phyloP scores from a whole-genome alignment of 1,284 basidiomycete species.

The Jaminaea rosea region DNA sequence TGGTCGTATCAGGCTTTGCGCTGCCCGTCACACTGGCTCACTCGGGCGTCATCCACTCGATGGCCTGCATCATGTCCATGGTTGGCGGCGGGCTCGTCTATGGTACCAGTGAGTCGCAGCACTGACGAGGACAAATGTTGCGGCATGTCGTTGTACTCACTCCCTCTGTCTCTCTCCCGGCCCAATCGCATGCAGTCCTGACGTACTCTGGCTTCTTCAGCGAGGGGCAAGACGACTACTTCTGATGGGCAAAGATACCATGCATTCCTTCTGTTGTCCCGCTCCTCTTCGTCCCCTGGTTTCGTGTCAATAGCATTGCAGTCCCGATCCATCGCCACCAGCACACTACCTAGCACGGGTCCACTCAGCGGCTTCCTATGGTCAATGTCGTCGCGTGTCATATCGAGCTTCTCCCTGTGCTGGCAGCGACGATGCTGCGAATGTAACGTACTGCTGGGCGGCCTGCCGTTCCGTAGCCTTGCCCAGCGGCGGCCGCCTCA shows the following conservation, averaged over 20 bases:
- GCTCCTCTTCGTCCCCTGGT: neutral
- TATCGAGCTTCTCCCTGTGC: too few species aligned
- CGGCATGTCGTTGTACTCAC: neutral
- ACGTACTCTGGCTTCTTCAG: constrained; percentile 40
- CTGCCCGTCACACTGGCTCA: constrained; percentile 86
- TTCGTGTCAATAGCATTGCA: too few species aligned
- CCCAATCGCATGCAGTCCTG: constrained; percentile 12
- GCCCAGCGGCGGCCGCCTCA: too few species aligned
- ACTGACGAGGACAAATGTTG: neutral
- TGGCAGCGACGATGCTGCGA: too few species aligned
- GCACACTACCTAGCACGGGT: too few species aligned
- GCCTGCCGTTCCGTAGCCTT: too few species aligned
- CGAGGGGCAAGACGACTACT: constrained; percentile 29
- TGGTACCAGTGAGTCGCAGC: constrained; percentile 68
- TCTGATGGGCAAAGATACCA: too few species aligned
- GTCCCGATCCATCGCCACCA: too few species aligned
- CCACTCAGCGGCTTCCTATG: too few species aligned
- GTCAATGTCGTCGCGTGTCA: too few species aligned
- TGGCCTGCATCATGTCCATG: constrained; percentile 88
- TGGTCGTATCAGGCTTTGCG: constrained; percentile 83
- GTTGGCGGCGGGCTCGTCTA: constrained; percentile 89
- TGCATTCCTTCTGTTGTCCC: neutral
- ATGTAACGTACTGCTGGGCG: too few species aligned
- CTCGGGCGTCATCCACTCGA: constrained; percentile 72
- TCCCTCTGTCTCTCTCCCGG: neutral